Percentiles rank a stretch among this genome's conserved stretches.
Conservation (phyloP, 495 filamentous ascomycete species). For the Penicillium soppii region DNA sequence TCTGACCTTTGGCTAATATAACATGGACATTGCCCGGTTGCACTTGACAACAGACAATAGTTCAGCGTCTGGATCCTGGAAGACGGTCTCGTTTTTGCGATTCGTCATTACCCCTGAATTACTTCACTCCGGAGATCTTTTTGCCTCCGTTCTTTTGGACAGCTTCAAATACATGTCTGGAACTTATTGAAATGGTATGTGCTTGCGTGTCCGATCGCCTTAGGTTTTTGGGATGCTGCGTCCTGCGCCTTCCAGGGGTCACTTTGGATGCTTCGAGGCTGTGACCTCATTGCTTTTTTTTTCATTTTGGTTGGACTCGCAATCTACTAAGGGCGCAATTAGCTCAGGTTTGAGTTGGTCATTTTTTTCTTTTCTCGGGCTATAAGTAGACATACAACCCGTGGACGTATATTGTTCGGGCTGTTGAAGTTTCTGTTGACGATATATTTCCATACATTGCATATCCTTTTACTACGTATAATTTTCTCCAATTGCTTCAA, state of each 20-base stretch:
- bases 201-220: neutral
- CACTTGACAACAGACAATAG: conserved; percentile 10
- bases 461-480: no score
- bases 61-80: neutral
- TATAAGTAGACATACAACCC: no score
- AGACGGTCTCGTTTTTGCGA: conserved; percentile 6
- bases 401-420: no score
- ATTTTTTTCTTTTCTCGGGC: no score
- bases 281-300: neutral
- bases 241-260: conserved; percentile 3
- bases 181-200: neutral
- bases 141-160: neutral
- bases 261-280: neutral
- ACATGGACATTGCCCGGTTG: conserved; percentile 7
- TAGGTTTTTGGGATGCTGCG: neutral
- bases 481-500: no score
- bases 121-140: neutral
- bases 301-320: neutral
- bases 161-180: conserved; percentile 4
- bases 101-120: conserved; percentile 11
- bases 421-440: no score
- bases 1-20: neutral
- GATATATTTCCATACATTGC: no score
- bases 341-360: neutral
- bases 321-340: neutral